phyloP scores from a whole-genome alignment of 441 rosid genomes.

The Bocquillonia castaneifolia region DNA sequence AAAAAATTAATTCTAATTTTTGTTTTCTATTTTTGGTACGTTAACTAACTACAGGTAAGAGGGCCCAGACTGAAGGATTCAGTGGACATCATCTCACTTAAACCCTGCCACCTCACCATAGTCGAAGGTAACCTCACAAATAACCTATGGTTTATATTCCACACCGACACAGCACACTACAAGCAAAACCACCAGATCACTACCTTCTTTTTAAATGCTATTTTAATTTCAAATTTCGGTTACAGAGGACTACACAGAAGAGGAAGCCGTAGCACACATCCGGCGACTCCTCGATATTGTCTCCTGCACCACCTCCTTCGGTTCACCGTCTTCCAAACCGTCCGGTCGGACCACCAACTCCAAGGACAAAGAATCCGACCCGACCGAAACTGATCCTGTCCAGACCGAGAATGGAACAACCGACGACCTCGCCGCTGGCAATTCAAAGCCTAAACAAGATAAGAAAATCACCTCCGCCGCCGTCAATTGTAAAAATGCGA shows the following conservation, averaged over 20 bases:
- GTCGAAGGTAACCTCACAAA: slow-evolving; percentile 42
- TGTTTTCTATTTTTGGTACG: background rate
- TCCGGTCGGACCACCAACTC: slow-evolving; percentile 35
- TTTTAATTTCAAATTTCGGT: slow-evolving; percentile 14
- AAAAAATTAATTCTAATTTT: background rate
- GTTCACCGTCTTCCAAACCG: slow-evolving; percentile 43
- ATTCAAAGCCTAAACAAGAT: slow-evolving; percentile 27
- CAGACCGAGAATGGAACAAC: slow-evolving; percentile 26
- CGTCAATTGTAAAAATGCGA: slow-evolving; percentile 5
- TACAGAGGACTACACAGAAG: slow-evolving; percentile 54
- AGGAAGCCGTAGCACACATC: slow-evolving; percentile 43
- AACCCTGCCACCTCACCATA: slow-evolving; percentile 51
- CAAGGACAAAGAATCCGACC: slow-evolving; percentile 43
- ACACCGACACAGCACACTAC: background rate
- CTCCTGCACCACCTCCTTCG: slow-evolving; percentile 54
- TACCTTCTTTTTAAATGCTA: background rate
- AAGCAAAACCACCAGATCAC: background rate
- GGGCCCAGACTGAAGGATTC: slow-evolving; percentile 46
- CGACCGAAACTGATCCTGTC: slow-evolving; percentile 28
- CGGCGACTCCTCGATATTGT: slow-evolving; percentile 60
- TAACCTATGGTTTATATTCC: slow-evolving; percentile 22
- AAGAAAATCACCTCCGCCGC: slow-evolving; percentile 16
- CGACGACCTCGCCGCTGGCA: too few relatives aligned
- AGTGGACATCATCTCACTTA: slow-evolving; percentile 44
- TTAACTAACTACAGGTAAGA: slow-evolving; percentile 31